Evolutionary conservation across 164 flowering plant species (phyloP).

Genomic region (Taxillus chinensis): DNA sequence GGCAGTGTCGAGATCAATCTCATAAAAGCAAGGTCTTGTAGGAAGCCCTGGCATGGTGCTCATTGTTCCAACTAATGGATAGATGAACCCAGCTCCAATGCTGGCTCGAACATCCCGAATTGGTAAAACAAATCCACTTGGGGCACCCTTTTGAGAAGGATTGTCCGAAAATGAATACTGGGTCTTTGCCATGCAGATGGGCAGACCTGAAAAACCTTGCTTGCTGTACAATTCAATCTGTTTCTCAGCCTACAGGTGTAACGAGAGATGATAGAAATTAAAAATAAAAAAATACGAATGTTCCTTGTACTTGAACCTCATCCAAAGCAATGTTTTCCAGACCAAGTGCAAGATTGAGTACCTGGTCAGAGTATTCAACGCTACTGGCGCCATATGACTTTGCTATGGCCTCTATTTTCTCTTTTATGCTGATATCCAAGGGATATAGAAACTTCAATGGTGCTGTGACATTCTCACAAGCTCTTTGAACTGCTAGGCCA

Average conservation of each 20-base stretch:
- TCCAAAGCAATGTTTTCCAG: no score
- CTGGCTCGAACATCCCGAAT: slow-evolving; percentile 89
- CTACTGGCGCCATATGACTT: slow-evolving; percentile 91
- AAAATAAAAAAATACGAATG: not conserved
- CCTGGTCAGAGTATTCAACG: slow-evolving; percentile 95
- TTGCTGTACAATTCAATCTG: slow-evolving; percentile 88
- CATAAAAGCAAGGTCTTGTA: slow-evolving; percentile 95
- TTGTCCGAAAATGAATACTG: slow-evolving; percentile 89
- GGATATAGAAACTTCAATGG: slow-evolving; percentile 79
- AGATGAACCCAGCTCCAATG: slow-evolving; percentile 98
- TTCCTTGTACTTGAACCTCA: no score
- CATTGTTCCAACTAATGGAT: slow-evolving; percentile 95
- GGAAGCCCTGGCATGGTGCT: slow-evolving; percentile 99
- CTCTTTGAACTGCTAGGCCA: slow-evolving; percentile 84
- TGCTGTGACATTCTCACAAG: slow-evolving; percentile 75
- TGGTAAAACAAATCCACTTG: slow-evolving; percentile 71
- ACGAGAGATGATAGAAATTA: not conserved
- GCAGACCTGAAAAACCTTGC: slow-evolving; percentile 82
- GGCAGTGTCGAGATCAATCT: slow-evolving; percentile 74
- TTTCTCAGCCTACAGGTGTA: slow-evolving; percentile 67
- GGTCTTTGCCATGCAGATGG: slow-evolving; percentile 98
- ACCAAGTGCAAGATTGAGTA: slow-evolving; percentile 11
- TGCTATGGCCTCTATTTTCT: slow-evolving; percentile 94
- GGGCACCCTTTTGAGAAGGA: slow-evolving; percentile 81
- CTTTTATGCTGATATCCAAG: slow-evolving; percentile 74